These are phyloP conservation scores for Pseudoscleropodium purum DNA, from an alignment of 225 moss, liverwort and hornwort genomes.

Conservation along the genomic window DNA sequence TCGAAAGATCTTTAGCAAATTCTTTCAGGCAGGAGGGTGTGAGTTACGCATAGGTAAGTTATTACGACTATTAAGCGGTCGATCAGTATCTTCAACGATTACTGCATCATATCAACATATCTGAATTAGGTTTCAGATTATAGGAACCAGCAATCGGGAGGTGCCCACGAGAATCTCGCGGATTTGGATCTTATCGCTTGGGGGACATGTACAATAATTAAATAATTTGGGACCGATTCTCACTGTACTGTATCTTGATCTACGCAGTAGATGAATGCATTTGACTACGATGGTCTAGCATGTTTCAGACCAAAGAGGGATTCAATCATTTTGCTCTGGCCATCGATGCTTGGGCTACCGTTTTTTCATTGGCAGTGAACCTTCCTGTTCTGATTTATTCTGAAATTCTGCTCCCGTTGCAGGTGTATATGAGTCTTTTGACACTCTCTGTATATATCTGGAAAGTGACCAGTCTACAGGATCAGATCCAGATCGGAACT, in stretches of 20 bases:
- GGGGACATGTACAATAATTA: neutral
- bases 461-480: slow-evolving; percentile 99
- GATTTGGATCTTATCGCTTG: neutral
- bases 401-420: slow-evolving; percentile 17
- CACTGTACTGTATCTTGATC: neutral
- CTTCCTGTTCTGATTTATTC: slow-evolving; percentile 5
- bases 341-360: neutral
- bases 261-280: neutral
- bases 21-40: slow-evolving; percentile 99
- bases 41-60: slow-evolving; percentile 98
- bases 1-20: slow-evolving; percentile 99
- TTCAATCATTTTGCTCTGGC: neutral
- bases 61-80: neutral
- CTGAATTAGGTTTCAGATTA: slow-evolving; percentile 1
- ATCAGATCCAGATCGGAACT: slow-evolving; percentile 98
- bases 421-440: slow-evolving; percentile 99
- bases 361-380: neutral
- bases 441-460: slow-evolving; percentile 99
- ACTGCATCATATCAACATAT: neutral
- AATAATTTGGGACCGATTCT: neutral
- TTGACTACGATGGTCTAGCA: neutral
- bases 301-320: neutral
- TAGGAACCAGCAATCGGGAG: slow-evolving; percentile 1
- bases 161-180: neutral
- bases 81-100: neutral